Percentiles rank a stretch among this genome's conserved stretches.
Evolutionary conservation across 2,329 filamentous ascomycete species (phyloP).

Genomic region (Diplocarpon rosae): DNA sequence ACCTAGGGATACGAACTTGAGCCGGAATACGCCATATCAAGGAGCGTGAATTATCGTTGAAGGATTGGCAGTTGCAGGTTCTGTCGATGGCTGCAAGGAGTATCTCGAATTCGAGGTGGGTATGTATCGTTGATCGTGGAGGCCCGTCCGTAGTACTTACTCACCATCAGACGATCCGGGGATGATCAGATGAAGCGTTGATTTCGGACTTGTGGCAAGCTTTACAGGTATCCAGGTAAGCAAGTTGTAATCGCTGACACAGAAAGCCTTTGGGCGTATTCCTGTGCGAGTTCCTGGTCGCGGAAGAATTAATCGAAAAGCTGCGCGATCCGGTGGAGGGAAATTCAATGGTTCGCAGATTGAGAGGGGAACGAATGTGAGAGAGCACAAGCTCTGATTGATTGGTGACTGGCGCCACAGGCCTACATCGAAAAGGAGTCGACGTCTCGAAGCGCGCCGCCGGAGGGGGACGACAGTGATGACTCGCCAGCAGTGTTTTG

Average conservation of each 20-base stretch:
- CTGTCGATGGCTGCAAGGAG: too few species aligned
- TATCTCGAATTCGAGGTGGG: too few species aligned
- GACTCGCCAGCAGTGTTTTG: background rate
- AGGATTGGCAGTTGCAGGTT: too few species aligned
- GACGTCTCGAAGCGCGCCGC: constrained; percentile 1
- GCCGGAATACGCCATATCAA: constrained; percentile 9
- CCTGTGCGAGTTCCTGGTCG: constrained; percentile 1
- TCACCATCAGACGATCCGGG: background rate
- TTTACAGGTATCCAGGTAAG: constrained; percentile 1
- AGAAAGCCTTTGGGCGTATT: constrained; percentile 3
- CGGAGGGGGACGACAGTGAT: background rate
- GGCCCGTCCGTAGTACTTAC: background rate
- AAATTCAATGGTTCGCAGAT: background rate
- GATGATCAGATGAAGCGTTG: background rate
- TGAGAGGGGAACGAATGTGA: constrained; percentile 18
- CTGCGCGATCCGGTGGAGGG: constrained; percentile 5
- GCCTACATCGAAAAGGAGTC: constrained; percentile 8
- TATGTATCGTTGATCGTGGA: too few species aligned
- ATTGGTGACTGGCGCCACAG: background rate
- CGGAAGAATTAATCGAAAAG: constrained; percentile 12
- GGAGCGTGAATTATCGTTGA: background rate
- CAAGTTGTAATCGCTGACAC: constrained; percentile 14
- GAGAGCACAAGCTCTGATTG: constrained; percentile 17
- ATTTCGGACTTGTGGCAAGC: background rate
- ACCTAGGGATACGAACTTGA: constrained; percentile 8